Evolutionary conservation across 768 basidiomycete species (phyloP).

Genomic region (Termitomyces sp.): DNA sequence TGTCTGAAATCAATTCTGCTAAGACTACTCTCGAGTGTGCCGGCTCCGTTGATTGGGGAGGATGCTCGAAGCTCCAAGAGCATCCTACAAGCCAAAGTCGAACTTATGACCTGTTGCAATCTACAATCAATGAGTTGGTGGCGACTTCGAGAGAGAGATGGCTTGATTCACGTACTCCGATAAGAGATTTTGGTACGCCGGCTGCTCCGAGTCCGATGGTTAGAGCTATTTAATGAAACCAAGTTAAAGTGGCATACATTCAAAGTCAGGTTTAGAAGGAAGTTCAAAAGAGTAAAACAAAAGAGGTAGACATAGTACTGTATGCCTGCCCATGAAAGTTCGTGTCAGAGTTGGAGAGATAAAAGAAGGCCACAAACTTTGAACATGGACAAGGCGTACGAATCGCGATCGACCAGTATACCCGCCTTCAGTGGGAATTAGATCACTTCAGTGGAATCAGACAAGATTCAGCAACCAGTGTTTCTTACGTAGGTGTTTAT

Average conservation of each 20-base stretch:
- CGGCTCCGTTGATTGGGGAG: background rate
- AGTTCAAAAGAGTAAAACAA: background rate
- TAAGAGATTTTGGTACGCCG: background rate
- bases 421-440: too few relatives aligned
- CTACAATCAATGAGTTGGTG: background rate
- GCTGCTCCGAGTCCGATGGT: background rate
- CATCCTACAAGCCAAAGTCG: background rate
- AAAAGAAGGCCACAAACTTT: background rate
- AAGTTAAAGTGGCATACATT: background rate
- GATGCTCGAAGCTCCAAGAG: background rate
- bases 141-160: background rate
- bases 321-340: background rate
- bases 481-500: too few relatives aligned
- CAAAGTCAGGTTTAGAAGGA: background rate
- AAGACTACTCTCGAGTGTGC: background rate
- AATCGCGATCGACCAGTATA: background rate
- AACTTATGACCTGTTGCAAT: background rate
- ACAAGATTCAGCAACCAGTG: too few relatives aligned
- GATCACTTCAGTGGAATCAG: too few relatives aligned
- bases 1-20: background rate
- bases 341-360: background rate
- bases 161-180: background rate
- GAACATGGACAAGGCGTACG: background rate
- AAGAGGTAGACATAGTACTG: background rate
- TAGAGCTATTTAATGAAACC: background rate